phyloP scores from a whole-genome alignment of 225 moss, liverwort and hornwort species.

The Bryoerythrophyllum caledonicum region DNA sequence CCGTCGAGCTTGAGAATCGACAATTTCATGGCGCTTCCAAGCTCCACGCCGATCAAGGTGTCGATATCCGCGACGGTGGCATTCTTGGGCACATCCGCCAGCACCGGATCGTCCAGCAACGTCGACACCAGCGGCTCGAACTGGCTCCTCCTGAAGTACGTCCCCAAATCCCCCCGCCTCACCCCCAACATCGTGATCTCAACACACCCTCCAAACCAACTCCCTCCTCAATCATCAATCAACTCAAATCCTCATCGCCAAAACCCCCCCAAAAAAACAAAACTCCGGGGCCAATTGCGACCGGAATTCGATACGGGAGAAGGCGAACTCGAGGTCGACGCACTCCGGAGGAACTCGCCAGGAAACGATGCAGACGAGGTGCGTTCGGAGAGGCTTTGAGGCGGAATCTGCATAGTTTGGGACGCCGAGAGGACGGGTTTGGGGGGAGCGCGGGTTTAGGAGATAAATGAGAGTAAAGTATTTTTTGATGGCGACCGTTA shows the following conservation, averaged over 20 bases:
- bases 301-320: background rate
- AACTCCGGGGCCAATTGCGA: background rate
- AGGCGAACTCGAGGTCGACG: background rate
- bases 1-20: constrained; percentile 82
- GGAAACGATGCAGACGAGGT: background rate
- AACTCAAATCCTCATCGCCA: constrained; percentile 3
- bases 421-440: background rate
- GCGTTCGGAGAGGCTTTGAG: background rate
- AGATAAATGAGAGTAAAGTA: background rate
- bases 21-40: constrained; percentile 91
- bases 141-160: constrained; percentile 68
- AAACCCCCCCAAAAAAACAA: no score
- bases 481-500: constrained; percentile 22
- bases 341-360: background rate
- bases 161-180: constrained; percentile 52
- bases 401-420: background rate
- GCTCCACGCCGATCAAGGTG: constrained; percentile 85
- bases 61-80: constrained; percentile 74
- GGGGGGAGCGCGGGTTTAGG: background rate
- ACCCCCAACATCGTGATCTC: constrained; percentile 49
- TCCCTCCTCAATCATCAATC: background rate
- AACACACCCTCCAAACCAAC: background rate
- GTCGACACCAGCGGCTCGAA: constrained; percentile 79
- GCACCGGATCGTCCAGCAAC: constrained; percentile 72
- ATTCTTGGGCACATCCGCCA: constrained; percentile 78